A percentile compares a stretch with the other conserved stretches of the same genome.
Conservation (phyloP, 495 filamentous ascomycete genomes). For the Recurvomyces mirabilis region DNA sequence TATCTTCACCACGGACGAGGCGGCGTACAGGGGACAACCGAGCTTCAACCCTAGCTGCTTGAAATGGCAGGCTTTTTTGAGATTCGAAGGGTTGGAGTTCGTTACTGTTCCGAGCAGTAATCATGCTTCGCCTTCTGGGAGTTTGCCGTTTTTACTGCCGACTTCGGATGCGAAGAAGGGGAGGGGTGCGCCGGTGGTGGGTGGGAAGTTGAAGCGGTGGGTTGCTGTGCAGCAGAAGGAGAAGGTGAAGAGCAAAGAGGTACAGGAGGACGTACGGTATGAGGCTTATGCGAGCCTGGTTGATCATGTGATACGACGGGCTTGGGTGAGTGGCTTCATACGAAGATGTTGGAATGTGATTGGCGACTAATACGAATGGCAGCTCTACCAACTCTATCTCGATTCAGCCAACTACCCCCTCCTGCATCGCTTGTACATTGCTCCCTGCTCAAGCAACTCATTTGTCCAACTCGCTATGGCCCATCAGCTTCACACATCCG, state of each 20-base stretch:
- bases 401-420: conserved; percentile 46
- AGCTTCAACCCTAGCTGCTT: conserved; percentile 90
- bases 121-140: conserved; percentile 81
- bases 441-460: conserved; percentile 46
- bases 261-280: conserved; percentile 44
- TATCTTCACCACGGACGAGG: conserved; percentile 59
- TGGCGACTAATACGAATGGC: no score
- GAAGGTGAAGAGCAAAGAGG: conserved; percentile 28
- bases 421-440: conserved; percentile 58
- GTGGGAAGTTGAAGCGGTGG: conserved; percentile 60
- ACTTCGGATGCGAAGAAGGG: conserved; percentile 23
- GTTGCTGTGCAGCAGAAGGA: conserved; percentile 36
- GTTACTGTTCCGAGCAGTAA: conserved; percentile 67
- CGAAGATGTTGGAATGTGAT: no score
- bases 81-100: conserved; percentile 60
- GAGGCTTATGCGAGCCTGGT: conserved; percentile 74
- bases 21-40: conserved; percentile 50
- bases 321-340: conserved; percentile 80
- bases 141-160: conserved; percentile 71
- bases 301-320: conserved; percentile 70
- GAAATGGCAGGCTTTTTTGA: conserved; percentile 95
- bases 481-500: conserved; percentile 57
- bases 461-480: conserved; percentile 52
- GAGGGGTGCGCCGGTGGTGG: conserved; percentile 38
- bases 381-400: conserved; percentile 76